Percentiles rank a stretch among this genome's conserved stretches.
These are phyloP conservation scores for Trichomonascaceae sp. DNA, from an alignment of 1,139 yeast species.

Conservation along the genomic window DNA sequence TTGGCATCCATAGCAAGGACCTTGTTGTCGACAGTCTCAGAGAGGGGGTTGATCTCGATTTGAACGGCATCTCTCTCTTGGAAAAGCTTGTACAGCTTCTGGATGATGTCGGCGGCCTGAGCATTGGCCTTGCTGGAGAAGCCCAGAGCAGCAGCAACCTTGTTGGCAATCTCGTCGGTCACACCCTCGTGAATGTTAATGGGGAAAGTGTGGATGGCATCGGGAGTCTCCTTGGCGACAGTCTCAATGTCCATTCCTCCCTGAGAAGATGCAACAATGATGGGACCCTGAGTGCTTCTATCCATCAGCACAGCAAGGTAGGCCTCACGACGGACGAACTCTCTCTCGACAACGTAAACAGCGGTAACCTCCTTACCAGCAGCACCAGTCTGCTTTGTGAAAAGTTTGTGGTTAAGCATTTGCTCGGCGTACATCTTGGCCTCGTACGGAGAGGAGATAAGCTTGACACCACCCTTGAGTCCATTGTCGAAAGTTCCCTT, in stretches of 20 bases:
- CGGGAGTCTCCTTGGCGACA: conserved; percentile 86
- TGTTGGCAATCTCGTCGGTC: conserved; percentile 59
- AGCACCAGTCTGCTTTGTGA: conserved; percentile 97
- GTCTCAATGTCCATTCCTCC: conserved; percentile 99
- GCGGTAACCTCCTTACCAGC: conserved; percentile 96
- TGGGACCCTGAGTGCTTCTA: conserved; percentile 79
- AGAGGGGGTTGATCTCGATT: conserved; percentile 95
- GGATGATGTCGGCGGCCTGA: conserved; percentile 78
- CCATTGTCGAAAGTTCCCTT: conserved; percentile 96
- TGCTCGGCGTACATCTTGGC: conserved; percentile 76
- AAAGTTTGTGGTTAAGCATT: conserved; percentile 84
- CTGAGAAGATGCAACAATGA: conserved; percentile 91
- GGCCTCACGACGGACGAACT: conserved; percentile 87
- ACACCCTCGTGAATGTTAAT: conserved; percentile 71
- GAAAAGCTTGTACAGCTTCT: conserved; percentile 81
- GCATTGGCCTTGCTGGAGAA: conserved; percentile 67
- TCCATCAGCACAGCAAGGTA: conserved; percentile 92
- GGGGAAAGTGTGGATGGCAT: conserved; percentile 81
- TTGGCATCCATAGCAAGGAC: conserved; percentile 99
- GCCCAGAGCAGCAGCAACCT: conserved; percentile 70
- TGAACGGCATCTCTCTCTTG: conserved; percentile 90
- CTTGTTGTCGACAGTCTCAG: conserved; percentile 81
- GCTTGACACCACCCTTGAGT: conserved; percentile 90
- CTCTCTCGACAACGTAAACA: conserved; percentile 90
- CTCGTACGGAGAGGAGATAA: conserved; percentile 75